Percentiles rank a stretch among this genome's conserved stretches.
Evolutionary conservation across 139 green algal genomes (phyloP).

Genomic region (Zygnema cylindricum): DNA sequence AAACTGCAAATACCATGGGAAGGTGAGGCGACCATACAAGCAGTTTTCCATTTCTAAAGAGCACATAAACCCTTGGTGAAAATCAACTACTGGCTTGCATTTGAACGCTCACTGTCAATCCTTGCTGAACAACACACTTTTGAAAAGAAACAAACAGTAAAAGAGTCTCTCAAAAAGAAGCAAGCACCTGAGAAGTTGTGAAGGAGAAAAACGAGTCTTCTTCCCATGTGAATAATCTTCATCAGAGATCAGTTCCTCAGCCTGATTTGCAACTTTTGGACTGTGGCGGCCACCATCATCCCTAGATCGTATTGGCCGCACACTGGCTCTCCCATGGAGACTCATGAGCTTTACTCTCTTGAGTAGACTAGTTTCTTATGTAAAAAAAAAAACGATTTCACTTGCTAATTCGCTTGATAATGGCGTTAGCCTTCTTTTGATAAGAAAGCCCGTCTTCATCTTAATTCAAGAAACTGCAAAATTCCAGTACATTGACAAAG

Average conservation of each 20-base stretch:
- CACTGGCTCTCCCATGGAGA: not conserved
- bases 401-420: not conserved
- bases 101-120: too few relatives aligned
- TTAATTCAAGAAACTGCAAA: not conserved
- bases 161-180: too few relatives aligned
- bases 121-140: too few relatives aligned
- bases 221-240: not conserved
- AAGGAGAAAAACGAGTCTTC: not conserved
- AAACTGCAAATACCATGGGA: slow-evolving; percentile 39
- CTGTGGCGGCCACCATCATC: not conserved
- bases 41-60: too few relatives aligned
- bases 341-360: not conserved
- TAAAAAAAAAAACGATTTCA: not conserved
- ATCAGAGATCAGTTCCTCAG: not conserved
- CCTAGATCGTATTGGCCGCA: not conserved
- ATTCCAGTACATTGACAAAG: not conserved
- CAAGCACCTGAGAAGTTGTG: not conserved
- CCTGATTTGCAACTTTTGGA: not conserved
- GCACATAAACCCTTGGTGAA: too few relatives aligned
- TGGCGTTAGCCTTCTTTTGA: too few relatives aligned
- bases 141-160: too few relatives aligned
- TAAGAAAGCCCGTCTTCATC: not conserved
- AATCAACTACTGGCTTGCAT: too few relatives aligned
- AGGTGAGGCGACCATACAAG: too few relatives aligned
- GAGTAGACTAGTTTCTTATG: not conserved